phyloP scores from a whole-genome alignment of 768 basidiomycete genomes.

The Termitomyces sp. region DNA sequence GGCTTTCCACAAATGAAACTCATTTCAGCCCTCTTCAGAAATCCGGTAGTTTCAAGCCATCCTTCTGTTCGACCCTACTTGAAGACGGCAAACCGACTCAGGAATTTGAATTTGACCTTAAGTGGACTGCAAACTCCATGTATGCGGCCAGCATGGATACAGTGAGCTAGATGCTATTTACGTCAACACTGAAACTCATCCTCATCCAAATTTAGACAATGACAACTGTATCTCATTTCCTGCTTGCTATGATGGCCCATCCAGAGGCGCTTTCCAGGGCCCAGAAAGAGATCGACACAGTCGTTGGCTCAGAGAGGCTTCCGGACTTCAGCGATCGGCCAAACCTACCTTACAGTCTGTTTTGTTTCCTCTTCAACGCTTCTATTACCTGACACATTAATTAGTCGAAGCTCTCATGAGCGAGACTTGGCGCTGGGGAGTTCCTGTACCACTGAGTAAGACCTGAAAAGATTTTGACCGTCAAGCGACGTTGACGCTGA shows the following conservation, averaged over 20 bases:
- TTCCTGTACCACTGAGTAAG: constrained; percentile 54
- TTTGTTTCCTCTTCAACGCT: not conserved
- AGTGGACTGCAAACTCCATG: constrained; percentile 85
- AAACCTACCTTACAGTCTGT: constrained; percentile 48
- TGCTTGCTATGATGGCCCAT: constrained; percentile 62
- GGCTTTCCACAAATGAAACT: not conserved
- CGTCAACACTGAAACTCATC: not conserved
- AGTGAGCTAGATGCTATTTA: constrained; percentile 24
- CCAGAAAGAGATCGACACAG: constrained; percentile 60
- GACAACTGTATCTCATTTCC: constrained; percentile 50
- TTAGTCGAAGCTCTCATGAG: constrained; percentile 48
- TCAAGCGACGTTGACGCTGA: not conserved
- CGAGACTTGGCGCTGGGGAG: constrained; percentile 53
- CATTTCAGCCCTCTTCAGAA: constrained; percentile 24
- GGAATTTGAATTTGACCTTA: constrained; percentile 60
- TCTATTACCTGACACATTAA: not conserved
- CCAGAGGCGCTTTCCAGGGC: constrained; percentile 54
- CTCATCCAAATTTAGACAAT: constrained; percentile 35
- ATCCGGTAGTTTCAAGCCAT: constrained; percentile 30
- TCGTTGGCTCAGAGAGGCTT: constrained; percentile 50
- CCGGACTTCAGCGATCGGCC: constrained; percentile 55
- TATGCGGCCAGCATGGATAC: constrained; percentile 65
- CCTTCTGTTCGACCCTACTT: constrained; percentile 49
- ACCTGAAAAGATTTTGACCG: not conserved
- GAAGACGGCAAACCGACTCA: constrained; percentile 35